Percentiles rank a stretch among this genome's conserved stretches.
Conservation (phyloP, 2,329 filamentous ascomycete genomes). For the Colletotrichum sp. region DNA sequence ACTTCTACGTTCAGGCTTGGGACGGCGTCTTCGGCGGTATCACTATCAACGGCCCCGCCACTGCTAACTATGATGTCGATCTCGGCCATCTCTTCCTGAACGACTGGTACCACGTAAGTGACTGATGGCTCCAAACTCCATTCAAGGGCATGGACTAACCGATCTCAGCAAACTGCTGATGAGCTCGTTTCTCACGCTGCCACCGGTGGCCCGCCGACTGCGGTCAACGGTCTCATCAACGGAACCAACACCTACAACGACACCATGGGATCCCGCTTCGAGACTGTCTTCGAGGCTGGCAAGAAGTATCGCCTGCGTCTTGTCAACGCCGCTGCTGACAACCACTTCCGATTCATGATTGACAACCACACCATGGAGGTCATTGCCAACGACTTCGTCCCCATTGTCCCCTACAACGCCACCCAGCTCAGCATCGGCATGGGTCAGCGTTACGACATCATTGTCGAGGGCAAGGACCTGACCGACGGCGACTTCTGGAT, state of each 20-base stretch:
- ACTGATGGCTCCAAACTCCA: rapidly evolving
- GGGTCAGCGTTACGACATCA: conserved; percentile 35
- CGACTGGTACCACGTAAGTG: conserved; percentile 57
- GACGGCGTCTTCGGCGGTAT: conserved; percentile 66
- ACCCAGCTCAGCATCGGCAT: conserved; percentile 54
- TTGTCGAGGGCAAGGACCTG: conserved; percentile 14
- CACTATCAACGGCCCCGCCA: conserved; percentile 64
- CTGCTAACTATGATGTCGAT: conserved; percentile 66
- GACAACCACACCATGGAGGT: conserved; percentile 63
- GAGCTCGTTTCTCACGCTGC: conserved; percentile 34
- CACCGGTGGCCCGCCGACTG: conserved; percentile 33
- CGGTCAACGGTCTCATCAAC: conserved; percentile 52
- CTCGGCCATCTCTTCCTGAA: conserved; percentile 62
- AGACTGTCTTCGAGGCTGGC: conserved; percentile 43
- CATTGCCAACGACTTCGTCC: conserved; percentile 63
- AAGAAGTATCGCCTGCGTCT: conserved; percentile 52
- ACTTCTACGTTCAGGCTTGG: conserved; percentile 53
- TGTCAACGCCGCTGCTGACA: conserved; percentile 51
- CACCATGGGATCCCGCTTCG: conserved; percentile 36
- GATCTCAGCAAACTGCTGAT: conserved; percentile 36
- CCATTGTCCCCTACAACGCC: conserved; percentile 59
- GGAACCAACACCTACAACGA: conserved; percentile 43
- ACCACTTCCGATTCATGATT: conserved; percentile 53
- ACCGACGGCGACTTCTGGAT: conserved; percentile 28
- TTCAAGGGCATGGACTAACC: rapidly evolving